These are phyloP conservation scores for Camellia lanceoleosa DNA, from an alignment of 148 eudicot species.

Conservation along the genomic window DNA sequence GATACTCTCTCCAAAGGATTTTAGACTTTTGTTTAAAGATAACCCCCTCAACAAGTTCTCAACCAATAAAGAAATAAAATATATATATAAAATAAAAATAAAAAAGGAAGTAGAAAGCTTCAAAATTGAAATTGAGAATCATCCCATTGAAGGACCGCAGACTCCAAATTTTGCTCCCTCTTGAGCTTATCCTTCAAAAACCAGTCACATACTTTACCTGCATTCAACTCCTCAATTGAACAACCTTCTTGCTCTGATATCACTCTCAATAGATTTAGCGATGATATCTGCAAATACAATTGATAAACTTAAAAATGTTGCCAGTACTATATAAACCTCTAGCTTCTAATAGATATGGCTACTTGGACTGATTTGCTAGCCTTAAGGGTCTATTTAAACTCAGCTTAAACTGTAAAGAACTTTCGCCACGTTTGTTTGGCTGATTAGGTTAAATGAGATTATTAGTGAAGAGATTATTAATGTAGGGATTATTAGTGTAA, in stretches of 20 bases:
- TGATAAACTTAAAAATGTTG: not conserved
- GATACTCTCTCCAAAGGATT: not conserved
- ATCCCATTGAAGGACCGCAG: constrained; percentile 90
- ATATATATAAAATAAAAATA: too few species aligned
- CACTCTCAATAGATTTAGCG: constrained; percentile 70
- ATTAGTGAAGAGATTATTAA: too few species aligned
- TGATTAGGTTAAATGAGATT: too few species aligned
- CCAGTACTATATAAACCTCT: too few species aligned
- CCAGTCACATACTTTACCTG: constrained; percentile 91
- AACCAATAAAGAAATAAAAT: not conserved
- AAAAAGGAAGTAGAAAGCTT: not conserved
- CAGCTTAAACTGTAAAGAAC: too few species aligned
- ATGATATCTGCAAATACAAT: constrained; percentile 58
- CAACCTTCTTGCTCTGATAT: constrained; percentile 80
- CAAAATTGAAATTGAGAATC: constrained; percentile 59
- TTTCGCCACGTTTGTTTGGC: too few species aligned
- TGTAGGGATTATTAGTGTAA: too few species aligned
- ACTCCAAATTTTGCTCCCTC: constrained; percentile 73
- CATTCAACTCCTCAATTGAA: constrained; percentile 80
- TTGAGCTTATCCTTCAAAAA: constrained; percentile 85
- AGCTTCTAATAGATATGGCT: too few species aligned
- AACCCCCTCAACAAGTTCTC: not conserved
- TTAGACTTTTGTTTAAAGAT: not conserved
- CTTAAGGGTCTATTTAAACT: too few species aligned
- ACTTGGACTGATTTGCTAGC: too few species aligned